Evolutionary conservation across 257 asterid species (phyloP).

Genomic region (Solanum medicagineum): DNA sequence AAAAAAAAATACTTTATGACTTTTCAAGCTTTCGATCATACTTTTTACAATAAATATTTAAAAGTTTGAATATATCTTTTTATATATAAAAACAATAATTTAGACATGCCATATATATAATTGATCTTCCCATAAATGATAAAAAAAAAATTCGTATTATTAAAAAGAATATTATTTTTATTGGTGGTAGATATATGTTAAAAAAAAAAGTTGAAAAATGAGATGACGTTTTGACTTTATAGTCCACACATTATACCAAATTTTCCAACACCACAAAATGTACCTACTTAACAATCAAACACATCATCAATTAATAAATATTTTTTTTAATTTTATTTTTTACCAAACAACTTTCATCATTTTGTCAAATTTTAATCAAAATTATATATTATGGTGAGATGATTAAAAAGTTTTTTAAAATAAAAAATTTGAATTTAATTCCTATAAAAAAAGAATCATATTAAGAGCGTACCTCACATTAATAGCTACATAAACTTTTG

Average conservation of each 20-base stretch:
- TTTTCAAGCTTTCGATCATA: background rate
- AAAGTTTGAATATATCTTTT: background rate
- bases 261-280: background rate
- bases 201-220: fast-evolving
- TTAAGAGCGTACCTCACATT: background rate
- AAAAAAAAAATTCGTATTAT: background rate
- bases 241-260: background rate
- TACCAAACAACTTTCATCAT: background rate
- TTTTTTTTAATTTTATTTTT: too few species aligned
- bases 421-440: background rate
- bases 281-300: background rate
- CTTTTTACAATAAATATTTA: background rate
- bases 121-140: background rate
- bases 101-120: background rate
- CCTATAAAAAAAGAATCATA: background rate
- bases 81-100: too few species aligned
- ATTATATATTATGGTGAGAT: background rate
- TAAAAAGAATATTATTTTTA: background rate
- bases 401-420: background rate
- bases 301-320: background rate
- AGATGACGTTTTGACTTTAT: background rate
- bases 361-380: background rate
- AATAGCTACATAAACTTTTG: too few species aligned
- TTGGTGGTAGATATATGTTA: background rate
- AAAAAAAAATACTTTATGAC: background rate